Evolutionary conservation across 176 grass and related monocot genomes (phyloP).

Genomic region (Sorghum bicolor): Sorghum_bicolor_NCBIv3 NC_012877.2:52047001-52047500

Average conservation of each 20-base stretch:
- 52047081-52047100: slow-evolving; percentile 93
- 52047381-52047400: slow-evolving; percentile 96
- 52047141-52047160: slow-evolving; percentile 83
- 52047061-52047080: slow-evolving; percentile 94
- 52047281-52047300: slow-evolving; percentile 96
- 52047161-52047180: slow-evolving; percentile 82
- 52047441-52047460: slow-evolving; percentile 87
- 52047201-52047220: slow-evolving; percentile 87
- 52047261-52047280: slow-evolving; percentile 87
- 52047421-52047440: slow-evolving; percentile 73
- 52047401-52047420: slow-evolving; percentile 87
- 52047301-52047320: slow-evolving; percentile 93
- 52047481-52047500: slow-evolving; percentile 91
- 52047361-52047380: slow-evolving; percentile 88
- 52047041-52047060: slow-evolving; percentile 71
- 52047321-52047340: slow-evolving; percentile 86
- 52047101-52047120: slow-evolving; percentile 80
- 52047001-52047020: slow-evolving; percentile 87
- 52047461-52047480: slow-evolving; percentile 94
- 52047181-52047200: slow-evolving; percentile 89
- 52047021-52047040: slow-evolving; percentile 96
- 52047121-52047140: slow-evolving; percentile 70
- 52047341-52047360: slow-evolving; percentile 88
- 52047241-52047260: slow-evolving; percentile 87
- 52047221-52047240: slow-evolving; percentile 83